Conservation (phyloP, 2,329 filamentous ascomycete genomes). For the Helminthosporium solani region DNA sequence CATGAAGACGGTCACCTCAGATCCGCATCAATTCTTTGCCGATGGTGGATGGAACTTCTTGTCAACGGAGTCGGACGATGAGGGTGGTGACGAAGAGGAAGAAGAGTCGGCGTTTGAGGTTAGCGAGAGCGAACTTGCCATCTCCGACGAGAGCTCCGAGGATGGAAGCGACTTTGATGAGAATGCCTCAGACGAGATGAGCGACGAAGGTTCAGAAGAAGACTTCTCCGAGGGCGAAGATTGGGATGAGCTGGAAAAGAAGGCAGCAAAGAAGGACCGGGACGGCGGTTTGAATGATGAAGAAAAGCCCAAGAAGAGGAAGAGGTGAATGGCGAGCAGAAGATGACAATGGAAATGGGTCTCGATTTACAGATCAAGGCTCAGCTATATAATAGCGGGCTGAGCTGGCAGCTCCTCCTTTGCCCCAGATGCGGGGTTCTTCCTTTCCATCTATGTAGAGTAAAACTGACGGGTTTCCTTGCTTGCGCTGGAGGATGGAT, state of each 20-base stretch:
- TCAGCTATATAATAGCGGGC: too few species aligned
- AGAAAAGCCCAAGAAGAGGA: conserved; percentile 70
- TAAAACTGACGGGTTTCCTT: too few species aligned
- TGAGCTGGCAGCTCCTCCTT: too few species aligned
- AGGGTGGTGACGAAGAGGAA: conserved; percentile 73
- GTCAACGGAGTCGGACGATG: conserved; percentile 80
- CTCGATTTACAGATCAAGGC: too few species aligned
- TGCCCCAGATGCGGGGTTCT: too few species aligned
- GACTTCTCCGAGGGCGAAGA: conserved; percentile 69
- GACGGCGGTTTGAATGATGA: conserved; percentile 58
- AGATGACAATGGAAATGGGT: background rate
- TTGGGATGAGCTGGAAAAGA: conserved; percentile 93
- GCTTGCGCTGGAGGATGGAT: too few species aligned
- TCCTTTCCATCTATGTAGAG: too few species aligned
- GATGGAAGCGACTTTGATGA: conserved; percentile 94
- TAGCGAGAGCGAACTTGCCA: conserved; percentile 74
- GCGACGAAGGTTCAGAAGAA: conserved; percentile 59
- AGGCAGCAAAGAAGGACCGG: conserved; percentile 67
- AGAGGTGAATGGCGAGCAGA: conserved; percentile 16
- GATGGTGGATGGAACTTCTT: conserved; percentile 97
- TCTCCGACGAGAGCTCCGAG: conserved; percentile 74
- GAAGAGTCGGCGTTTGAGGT: conserved; percentile 93
- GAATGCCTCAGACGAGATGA: conserved; percentile 79
- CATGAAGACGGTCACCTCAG: conserved; percentile 96
- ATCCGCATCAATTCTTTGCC: conserved; percentile 91